phyloP scores from a whole-genome alignment of 2,329 filamentous ascomycete genomes.

The Amylocarpus encephaloides region DNA sequence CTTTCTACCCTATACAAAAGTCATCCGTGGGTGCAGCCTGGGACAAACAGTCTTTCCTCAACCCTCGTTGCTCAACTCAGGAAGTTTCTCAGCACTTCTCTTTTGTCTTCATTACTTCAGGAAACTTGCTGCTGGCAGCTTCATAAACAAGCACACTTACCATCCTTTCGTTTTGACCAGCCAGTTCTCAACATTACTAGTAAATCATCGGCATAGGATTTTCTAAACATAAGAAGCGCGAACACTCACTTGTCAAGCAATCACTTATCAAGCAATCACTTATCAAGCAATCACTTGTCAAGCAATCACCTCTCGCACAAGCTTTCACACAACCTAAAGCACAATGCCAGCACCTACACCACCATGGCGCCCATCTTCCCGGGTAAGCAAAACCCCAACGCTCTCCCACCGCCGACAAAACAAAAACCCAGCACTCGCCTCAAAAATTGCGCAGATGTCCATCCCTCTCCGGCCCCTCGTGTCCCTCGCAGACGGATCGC shows the following conservation, averaged over 20 bases:
- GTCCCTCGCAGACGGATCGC: constrained; percentile 52
- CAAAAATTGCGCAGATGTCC: constrained; percentile 60
- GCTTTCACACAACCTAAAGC: too few species aligned
- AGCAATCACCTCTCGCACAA: too few species aligned
- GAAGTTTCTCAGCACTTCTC: not conserved
- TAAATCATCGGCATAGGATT: not conserved
- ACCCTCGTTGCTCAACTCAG: not conserved
- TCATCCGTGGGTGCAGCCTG: too few species aligned
- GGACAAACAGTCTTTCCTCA: too few species aligned
- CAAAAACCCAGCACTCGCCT: constrained; percentile 45
- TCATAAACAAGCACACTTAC: not conserved
- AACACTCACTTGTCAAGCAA: too few species aligned
- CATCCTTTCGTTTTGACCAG: not conserved
- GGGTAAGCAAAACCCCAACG: not conserved
- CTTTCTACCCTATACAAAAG: too few species aligned
- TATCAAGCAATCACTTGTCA: too few species aligned
- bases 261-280: too few species aligned
- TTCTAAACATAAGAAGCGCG: not conserved
- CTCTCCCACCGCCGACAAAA: constrained; percentile 11
- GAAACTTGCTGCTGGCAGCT: not conserved
- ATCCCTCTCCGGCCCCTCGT: constrained; percentile 62
- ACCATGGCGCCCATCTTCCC: not conserved
- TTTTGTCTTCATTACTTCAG: not conserved
- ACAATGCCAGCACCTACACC: too few species aligned
- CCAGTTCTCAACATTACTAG: not conserved